These are phyloP conservation scores for Penicillium sp. DNA, from an alignment of 2,329 filamentous ascomycete genomes.

Conservation along the genomic window DNA sequence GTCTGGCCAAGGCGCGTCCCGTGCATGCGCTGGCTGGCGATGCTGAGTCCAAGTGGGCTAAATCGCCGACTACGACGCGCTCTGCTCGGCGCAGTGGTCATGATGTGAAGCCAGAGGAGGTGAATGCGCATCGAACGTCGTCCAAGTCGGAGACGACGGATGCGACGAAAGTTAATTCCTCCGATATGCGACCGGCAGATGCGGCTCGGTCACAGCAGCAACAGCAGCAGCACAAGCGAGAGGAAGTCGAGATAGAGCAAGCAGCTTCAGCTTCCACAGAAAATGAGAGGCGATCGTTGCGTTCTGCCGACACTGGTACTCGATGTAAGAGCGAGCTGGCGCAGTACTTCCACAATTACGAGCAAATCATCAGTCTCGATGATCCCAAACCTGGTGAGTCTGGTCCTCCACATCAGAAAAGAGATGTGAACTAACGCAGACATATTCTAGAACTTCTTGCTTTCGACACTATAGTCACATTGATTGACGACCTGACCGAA, in stretches of 20 bases:
- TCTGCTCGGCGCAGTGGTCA: slow-evolving; percentile 19
- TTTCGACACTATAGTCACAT: slow-evolving; percentile 71
- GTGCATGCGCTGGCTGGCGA: slow-evolving; percentile 10
- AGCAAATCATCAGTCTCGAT: slow-evolving; percentile 87
- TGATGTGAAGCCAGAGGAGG: slow-evolving; percentile 6
- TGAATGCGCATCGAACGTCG: neutral
- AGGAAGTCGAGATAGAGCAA: slow-evolving; percentile 13
- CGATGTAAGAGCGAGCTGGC: slow-evolving; percentile 90
- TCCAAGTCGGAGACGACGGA: neutral
- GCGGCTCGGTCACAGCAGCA: slow-evolving; percentile 10
- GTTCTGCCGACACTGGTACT: slow-evolving; percentile 80
- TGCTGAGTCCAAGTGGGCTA: slow-evolving; percentile 13
- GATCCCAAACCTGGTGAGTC: slow-evolving; percentile 72
- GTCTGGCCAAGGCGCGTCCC: slow-evolving; percentile 14
- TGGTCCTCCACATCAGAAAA: neutral
- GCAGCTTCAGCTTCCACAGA: slow-evolving; percentile 8
- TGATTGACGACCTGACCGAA: slow-evolving; percentile 62
- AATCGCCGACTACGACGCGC: slow-evolving; percentile 23
- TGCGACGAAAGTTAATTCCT: neutral
- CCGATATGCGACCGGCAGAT: neutral
- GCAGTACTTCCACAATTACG: slow-evolving; percentile 89
- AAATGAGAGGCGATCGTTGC: slow-evolving; percentile 71
- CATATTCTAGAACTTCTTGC: slow-evolving; percentile 67
- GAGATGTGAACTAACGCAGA: neutral
- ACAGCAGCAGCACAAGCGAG: slow-evolving; percentile 14